A percentile compares a stretch with the other conserved stretches of the same genome.
These are phyloP conservation scores for Candida sanyaensis DNA, from an alignment of 1,139 yeast species.

Conservation along the genomic window DNA sequence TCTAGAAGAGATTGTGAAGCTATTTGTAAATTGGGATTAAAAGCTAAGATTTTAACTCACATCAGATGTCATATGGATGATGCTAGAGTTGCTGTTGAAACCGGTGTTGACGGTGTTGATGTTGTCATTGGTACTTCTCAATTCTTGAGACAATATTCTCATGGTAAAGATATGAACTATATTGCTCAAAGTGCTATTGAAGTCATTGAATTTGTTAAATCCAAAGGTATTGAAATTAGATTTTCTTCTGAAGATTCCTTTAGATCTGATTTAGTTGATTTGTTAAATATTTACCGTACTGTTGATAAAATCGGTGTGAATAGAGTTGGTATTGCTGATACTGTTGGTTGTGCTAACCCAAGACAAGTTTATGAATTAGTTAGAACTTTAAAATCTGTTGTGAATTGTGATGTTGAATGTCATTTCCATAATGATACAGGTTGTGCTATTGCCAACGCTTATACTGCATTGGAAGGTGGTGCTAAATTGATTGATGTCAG, in stretches of 20 bases:
- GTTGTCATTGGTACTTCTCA: conserved; percentile 98
- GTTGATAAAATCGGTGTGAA: conserved; percentile 98
- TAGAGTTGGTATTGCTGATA: conserved; percentile 99
- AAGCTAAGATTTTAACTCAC: conserved; percentile 89
- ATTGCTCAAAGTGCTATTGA: conserved; percentile 96
- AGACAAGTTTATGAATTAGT: conserved; percentile 97
- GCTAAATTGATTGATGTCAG: conserved; percentile 94
- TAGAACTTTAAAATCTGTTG: conserved; percentile 89
- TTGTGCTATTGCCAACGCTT: conserved; percentile 98
- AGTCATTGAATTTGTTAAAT: conserved; percentile 96
- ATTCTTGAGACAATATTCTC: conserved; percentile 90
- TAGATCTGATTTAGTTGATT: conserved; percentile 94
- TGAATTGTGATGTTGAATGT: conserved; percentile 95
- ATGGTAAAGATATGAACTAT: conserved; percentile 98
- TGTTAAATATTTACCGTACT: conserved; percentile 92
- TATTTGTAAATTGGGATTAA: conserved; percentile 93
- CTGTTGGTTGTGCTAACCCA: conserved; percentile 99
- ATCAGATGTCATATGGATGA: conserved; percentile 99
- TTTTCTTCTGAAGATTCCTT: conserved; percentile 97
- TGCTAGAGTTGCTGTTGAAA: conserved; percentile 94
- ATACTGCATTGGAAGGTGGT: conserved; percentile 97
- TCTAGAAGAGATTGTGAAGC: conserved; percentile 94
- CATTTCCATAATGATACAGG: conserved; percentile 99
- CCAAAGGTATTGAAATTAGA: conserved; percentile 95
- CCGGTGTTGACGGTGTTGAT: conserved; percentile 99